Evolutionary conservation across 2,329 filamentous ascomycete genomes (phyloP).

Genomic region (Ilyonectria robusta): DNA sequence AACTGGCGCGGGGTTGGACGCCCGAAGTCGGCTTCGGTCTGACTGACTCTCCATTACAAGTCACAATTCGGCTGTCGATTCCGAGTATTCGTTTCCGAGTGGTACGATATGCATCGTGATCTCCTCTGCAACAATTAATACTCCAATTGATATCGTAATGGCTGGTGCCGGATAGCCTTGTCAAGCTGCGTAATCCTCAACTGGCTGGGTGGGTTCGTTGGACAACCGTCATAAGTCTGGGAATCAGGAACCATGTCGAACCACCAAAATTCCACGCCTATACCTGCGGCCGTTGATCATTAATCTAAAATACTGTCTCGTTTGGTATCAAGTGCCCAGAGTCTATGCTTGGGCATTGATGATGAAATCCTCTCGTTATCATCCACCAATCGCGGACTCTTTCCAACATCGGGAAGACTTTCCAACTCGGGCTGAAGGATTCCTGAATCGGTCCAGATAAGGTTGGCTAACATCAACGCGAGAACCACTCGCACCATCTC

Average conservation of each 20-base stretch:
- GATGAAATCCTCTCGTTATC: not conserved
- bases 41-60: not conserved
- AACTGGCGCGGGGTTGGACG: conserved; percentile 2
- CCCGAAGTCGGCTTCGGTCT: conserved; percentile 20
- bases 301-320: not conserved
- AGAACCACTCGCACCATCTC: not conserved
- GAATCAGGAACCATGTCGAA: no score
- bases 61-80: not conserved
- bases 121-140: not conserved
- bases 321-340: not conserved
- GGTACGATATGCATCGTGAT: not conserved
- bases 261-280: no score
- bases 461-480: not conserved
- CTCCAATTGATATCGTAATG: not conserved
- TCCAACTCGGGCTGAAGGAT: not conserved
- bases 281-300: no score
- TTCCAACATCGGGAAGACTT: not conserved
- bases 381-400: not conserved
- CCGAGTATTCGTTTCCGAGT: not conserved
- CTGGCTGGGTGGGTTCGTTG: conserved; percentile 36
- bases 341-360: not conserved
- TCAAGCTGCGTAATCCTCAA: not conserved
- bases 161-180: not conserved
- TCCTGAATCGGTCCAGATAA: not conserved
- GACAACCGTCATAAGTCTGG: no score